Evolutionary conservation across 176 grass and related monocot species (phyloP), one percentile per base, ranked within the genome.

Genomic region (Areca catechu): DNA sequence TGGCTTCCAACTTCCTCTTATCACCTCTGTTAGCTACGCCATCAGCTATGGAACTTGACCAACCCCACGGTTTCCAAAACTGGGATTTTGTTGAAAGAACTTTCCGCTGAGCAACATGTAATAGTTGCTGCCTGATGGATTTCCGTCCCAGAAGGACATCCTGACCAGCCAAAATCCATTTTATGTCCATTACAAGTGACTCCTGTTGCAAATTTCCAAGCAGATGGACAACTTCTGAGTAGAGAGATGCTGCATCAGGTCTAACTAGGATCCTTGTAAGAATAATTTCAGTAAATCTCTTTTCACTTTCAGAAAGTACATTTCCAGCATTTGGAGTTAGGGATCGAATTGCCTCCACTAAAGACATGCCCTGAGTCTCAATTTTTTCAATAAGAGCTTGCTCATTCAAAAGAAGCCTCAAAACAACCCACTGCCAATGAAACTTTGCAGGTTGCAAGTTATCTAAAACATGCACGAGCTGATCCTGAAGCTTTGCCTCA

Each of bases 371-470:
- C 18, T 73, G 74, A 7, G 54, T 81, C 72, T 60, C 60, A 23
- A 89, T 68, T 89, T 98, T 98, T 82, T 98, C 94, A 67, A 83
- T 80, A 64, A 98, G 79, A 75, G 88, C 84, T 48, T 89, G 94
- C 72, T 98, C 94, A 83, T 89, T 82, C 78, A 98, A 85, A 77
- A 98, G 94, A 65, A 98, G 79, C 50, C 88, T 82, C 79, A 98
- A 84, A 63, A 93, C 84, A 63, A 98, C 84, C 94, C 94, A 98
- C 63, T 98, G 94, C 94, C 94, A 98, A 77, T 93, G 94, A 51
- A 98, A 98, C 51, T 93, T 98, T 58, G 94, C 94, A 66, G 94
- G 88, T 71, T 98, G 94, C 18, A 98, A 72, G 51, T 78, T 83
- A 80, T 98, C 88, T 19, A 98, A 83, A 67, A 92, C 66, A 70